Percentiles rank a stretch among this genome's conserved stretches.
These are phyloP conservation scores for Ceratobasidium sp. DNA, from an alignment of 1,284 basidiomycete genomes.

Conservation along the genomic window DNA sequence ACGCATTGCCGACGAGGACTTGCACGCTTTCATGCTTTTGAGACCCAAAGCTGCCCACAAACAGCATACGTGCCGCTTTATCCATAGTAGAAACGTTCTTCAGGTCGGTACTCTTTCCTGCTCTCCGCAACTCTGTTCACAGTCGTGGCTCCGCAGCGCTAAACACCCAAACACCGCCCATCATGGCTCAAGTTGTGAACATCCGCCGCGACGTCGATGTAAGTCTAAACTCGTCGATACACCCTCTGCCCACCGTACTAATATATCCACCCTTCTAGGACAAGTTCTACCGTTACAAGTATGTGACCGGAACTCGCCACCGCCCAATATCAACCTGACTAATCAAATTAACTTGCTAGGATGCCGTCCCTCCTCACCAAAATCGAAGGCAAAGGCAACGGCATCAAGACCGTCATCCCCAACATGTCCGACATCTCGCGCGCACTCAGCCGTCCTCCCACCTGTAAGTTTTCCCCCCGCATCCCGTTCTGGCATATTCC, in stretches of 20 bases:
- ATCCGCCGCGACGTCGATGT: conserved; percentile 97
- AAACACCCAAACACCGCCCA: conserved; percentile 61
- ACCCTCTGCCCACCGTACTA: conserved; percentile 48
- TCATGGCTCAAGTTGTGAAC: conserved; percentile 93
- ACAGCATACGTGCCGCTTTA: conserved; percentile 42
- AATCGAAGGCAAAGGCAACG: conserved; percentile 99
- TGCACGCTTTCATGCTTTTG: conserved; percentile 44
- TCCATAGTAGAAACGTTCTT: conserved; percentile 42
- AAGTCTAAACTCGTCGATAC: conserved; percentile 45
- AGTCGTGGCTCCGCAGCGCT: conserved; percentile 9
- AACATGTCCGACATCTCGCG: conserved; percentile 99
- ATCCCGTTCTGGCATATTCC: conserved; percentile 4
- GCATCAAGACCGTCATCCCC: conserved; percentile 98
- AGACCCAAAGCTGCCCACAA: conserved; percentile 43
- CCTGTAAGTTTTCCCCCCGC: conserved; percentile 61
- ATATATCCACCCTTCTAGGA: conserved; percentile 57
- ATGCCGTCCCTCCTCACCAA: conserved; percentile 98
- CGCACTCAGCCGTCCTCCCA: conserved; percentile 93
- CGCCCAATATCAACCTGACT: conserved; percentile 31
- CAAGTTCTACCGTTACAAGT: conserved; percentile 91
- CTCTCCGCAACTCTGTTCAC: neutral
- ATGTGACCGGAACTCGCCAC: conserved; percentile 53
- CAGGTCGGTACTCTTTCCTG: conserved; percentile 1
- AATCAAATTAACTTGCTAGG: conserved; percentile 58
- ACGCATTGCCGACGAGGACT: conserved; percentile 36